These are phyloP conservation scores for Hymenochaete sp. DNA, from an alignment of 1,284 basidiomycete species.

Conservation along the genomic window DNA sequence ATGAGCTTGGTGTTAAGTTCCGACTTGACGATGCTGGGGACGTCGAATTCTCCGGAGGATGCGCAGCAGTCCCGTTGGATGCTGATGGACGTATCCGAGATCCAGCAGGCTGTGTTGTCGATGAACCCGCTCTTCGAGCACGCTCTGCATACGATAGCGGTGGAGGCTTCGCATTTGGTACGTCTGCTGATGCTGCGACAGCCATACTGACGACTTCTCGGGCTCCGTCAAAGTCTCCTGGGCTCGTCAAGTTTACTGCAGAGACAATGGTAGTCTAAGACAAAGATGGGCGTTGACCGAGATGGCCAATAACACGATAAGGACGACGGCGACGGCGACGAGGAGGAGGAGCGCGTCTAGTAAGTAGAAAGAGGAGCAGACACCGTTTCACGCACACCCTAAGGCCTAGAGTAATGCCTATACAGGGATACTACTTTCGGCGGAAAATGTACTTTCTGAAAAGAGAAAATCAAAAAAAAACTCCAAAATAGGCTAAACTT, in stretches of 20 bases:
- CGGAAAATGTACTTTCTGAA: no score
- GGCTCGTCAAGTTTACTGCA: no score
- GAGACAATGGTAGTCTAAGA: no score
- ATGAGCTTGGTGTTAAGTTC: constrained; percentile 12
- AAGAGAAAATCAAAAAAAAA: no score
- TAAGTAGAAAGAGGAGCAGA: no score
- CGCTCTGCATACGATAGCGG: constrained; percentile 52
- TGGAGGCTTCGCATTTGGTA: constrained; percentile 25
- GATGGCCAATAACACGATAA: background rate
- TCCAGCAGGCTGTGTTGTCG: constrained; percentile 8
- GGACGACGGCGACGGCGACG: background rate
- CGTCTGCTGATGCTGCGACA: constrained; percentile 9
- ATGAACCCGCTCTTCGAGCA: constrained; percentile 37
- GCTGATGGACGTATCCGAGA: constrained; percentile 17
- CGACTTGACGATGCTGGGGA: constrained; percentile 20
- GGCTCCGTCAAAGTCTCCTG: background rate
- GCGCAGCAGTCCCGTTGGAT: constrained; percentile 3
- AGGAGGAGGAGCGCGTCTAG: constrained; percentile 5
- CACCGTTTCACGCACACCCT: no score
- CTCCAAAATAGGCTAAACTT: no score
- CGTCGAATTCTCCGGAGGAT: constrained; percentile 5
- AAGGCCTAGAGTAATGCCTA: no score
- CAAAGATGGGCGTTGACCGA: background rate
- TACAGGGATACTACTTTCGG: no score
- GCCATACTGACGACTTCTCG: constrained; percentile 9